A percentile compares a stretch with the other conserved stretches of the same genome.
Evolutionary conservation across 768 basidiomycete species (phyloP).

Genomic region (Agrocybe pediades): DNA sequence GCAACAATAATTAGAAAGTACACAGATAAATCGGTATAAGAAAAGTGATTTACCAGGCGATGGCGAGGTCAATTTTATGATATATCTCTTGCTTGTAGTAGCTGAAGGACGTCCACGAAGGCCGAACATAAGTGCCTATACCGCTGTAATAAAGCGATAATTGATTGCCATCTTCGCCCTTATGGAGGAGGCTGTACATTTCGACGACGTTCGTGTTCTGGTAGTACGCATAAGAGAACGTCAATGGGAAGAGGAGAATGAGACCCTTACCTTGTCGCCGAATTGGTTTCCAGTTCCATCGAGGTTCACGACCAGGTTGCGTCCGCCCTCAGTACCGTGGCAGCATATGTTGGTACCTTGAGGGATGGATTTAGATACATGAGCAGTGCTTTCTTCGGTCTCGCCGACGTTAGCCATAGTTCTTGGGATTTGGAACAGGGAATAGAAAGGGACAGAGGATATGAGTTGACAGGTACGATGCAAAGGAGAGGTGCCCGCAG

Average conservation of each 20-base stretch:
- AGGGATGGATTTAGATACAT: no score
- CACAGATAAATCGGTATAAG: neutral
- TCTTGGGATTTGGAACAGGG: no score
- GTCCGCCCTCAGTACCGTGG: neutral
- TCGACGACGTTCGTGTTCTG: constrained; percentile 34
- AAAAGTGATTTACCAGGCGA: constrained; percentile 10
- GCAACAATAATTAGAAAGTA: neutral
- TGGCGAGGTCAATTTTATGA: constrained; percentile 5
- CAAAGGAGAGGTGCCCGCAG: no score
- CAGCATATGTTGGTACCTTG: no score
- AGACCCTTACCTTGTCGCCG: constrained; percentile 16
- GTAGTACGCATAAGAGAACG: neutral
- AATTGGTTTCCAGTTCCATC: constrained; percentile 32
- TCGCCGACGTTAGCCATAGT: no score
- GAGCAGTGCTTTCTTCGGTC: no score
- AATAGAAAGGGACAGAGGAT: no score
- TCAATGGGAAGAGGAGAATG: no score
- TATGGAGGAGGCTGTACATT: constrained; percentile 23
- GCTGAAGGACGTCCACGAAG: neutral
- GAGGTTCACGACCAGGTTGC: constrained; percentile 39
- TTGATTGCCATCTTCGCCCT: constrained; percentile 17
- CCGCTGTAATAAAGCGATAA: constrained; percentile 25
- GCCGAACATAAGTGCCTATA: constrained; percentile 1
- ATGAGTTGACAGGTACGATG: no score
- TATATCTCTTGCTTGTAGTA: neutral